Evolutionary conservation across 768 basidiomycete species (phyloP).

Genomic region (Pleurotus ostreatus): DNA sequence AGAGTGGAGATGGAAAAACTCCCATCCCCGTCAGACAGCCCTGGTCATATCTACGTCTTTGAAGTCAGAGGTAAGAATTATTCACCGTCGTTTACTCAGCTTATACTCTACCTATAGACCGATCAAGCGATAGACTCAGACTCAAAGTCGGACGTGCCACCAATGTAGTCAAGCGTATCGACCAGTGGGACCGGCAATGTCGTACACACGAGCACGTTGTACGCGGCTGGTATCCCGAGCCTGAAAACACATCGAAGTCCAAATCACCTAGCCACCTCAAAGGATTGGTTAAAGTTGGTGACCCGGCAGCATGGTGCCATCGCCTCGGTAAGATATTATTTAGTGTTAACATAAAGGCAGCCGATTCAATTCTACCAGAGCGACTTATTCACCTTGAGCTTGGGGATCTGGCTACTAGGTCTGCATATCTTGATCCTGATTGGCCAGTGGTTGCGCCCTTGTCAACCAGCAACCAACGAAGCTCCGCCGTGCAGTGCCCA

Average conservation of each 20-base stretch:
- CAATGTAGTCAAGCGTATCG: constrained; percentile 68
- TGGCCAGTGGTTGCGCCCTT: constrained; percentile 28
- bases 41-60: constrained; percentile 81
- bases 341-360: neutral
- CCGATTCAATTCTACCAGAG: constrained; percentile 31
- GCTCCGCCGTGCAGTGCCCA: neutral
- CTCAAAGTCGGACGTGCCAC: constrained; percentile 79
- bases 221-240: constrained; percentile 71
- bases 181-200: constrained; percentile 82
- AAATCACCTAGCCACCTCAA: constrained; percentile 21
- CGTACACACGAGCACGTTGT: constrained; percentile 71
- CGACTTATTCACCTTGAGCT: constrained; percentile 79
- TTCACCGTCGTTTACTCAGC: neutral
- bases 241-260: constrained; percentile 13
- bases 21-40: constrained; percentile 29
- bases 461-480: neutral
- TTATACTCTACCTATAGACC: constrained; percentile 10
- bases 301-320: constrained; percentile 63
- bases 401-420: constrained; percentile 56
- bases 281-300: constrained; percentile 58
- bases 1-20: constrained; percentile 50
- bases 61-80: constrained; percentile 61
- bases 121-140: constrained; percentile 40
- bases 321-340: constrained; percentile 32
- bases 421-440: constrained; percentile 53